Percentiles rank a stretch among this genome's conserved stretches.
Conservation (phyloP, 2,329 filamentous ascomycete genomes). For the Coniella vitis region DNA sequence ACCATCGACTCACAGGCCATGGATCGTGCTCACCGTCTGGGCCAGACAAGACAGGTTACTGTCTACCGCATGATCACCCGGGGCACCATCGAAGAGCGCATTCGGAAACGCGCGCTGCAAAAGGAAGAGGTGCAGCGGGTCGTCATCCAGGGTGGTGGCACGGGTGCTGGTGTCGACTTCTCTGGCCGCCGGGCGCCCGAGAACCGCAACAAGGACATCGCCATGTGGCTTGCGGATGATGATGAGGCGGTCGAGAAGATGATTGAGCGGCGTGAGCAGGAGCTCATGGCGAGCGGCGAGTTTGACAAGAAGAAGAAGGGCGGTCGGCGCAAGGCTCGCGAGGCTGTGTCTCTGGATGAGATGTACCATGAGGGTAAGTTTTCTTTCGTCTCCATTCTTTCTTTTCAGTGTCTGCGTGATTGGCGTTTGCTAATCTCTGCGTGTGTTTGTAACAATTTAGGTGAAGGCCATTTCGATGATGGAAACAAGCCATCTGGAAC, state of each 20-base stretch:
- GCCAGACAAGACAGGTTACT: slow-evolving; percentile 91
- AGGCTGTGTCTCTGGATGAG: slow-evolving; percentile 69
- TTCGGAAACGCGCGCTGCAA: slow-evolving; percentile 90
- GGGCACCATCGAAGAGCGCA: slow-evolving; percentile 95
- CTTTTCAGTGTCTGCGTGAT: not conserved
- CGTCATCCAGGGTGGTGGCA: slow-evolving; percentile 85
- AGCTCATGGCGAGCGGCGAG: slow-evolving; percentile 69
- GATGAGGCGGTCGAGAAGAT: slow-evolving; percentile 73
- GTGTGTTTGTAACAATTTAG: slow-evolving; percentile 42
- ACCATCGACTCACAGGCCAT: slow-evolving; percentile 98
- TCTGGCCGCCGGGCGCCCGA: slow-evolving; percentile 82
- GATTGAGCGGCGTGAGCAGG: slow-evolving; percentile 87
- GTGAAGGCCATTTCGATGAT: slow-evolving; percentile 94
- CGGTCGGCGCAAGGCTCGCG: slow-evolving; percentile 46
- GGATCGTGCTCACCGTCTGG: slow-evolving; percentile 96
- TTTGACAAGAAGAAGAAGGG: slow-evolving; percentile 59
- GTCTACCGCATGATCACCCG: slow-evolving; percentile 97
- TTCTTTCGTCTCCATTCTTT: not conserved
- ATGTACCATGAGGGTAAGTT: slow-evolving; percentile 97
- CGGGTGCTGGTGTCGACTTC: slow-evolving; percentile 83
- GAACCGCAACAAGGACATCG: slow-evolving; percentile 95
- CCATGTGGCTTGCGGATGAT: slow-evolving; percentile 97
- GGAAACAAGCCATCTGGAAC: slow-evolving; percentile 73
- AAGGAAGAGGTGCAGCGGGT: slow-evolving; percentile 99
- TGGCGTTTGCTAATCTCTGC: not conserved